Percentiles rank a stretch among this genome's conserved stretches.
phyloP scores from a whole-genome alignment of 208 protist species.

The Naegleria gruberi region DNA sequence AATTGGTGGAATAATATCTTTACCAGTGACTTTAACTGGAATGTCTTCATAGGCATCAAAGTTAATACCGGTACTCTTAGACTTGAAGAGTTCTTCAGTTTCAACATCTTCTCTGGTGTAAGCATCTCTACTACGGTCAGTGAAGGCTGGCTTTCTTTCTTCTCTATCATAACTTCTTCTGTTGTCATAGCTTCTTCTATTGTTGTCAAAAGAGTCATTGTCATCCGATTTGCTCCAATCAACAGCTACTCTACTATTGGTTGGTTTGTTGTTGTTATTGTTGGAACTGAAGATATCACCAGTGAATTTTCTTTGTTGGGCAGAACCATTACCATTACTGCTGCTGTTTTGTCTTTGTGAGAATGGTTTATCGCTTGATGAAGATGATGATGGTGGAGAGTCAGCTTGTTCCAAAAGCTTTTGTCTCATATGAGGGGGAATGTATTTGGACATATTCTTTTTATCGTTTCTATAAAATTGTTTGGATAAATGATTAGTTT shows the following conservation, averaged over 20 bases:
- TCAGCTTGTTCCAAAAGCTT: neutral
- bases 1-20: slow-evolving; percentile 31
- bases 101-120: neutral
- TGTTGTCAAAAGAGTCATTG: neutral
- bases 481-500: neutral
- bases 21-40: slow-evolving; percentile 62
- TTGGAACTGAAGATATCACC: neutral
- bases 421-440: slow-evolving; percentile 6
- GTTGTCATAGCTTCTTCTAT: too few relatives aligned
- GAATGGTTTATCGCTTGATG: neutral
- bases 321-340: neutral
- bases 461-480: neutral
- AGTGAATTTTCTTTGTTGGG: neutral
- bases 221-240: neutral
- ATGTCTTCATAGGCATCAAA: slow-evolving; percentile 86
- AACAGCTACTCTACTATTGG: neutral
- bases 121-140: neutral
- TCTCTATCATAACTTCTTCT: neutral
- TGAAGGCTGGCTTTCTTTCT: neutral
- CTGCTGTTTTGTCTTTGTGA: neutral
- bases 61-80: slow-evolving; percentile 54
- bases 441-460: neutral
- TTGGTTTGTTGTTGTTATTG: neutral
- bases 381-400: neutral
- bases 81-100: neutral